Conservation (phyloP, 495 filamentous ascomycete genomes). For the Aspergillus wentii region DNA sequence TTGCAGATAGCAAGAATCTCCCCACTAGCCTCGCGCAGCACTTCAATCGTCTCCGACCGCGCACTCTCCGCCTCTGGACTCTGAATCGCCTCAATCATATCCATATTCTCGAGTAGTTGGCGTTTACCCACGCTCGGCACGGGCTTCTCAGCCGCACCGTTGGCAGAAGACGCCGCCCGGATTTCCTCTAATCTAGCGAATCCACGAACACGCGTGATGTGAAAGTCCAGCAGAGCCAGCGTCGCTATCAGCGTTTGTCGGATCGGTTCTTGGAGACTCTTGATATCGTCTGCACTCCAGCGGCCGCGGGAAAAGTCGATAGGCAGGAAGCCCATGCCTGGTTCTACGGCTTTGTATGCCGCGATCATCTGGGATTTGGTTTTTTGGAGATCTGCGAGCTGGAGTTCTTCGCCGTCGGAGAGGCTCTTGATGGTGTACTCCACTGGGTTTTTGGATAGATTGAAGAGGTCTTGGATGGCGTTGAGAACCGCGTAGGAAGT, state of each 20-base stretch:
- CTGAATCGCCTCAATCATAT: conserved; percentile 5
- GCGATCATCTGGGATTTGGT: conserved; percentile 6
- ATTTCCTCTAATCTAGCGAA: conserved; percentile 4
- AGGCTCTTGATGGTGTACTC: conserved; percentile 8
- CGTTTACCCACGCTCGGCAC: neutral
- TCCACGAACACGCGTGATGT: conserved; percentile 4
- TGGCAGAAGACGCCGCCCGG: neutral
- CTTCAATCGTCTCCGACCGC: conserved; percentile 5
- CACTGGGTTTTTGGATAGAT: conserved; percentile 24
- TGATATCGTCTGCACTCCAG: conserved; percentile 13
- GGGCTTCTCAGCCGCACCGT: neutral
- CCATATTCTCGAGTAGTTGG: conserved; percentile 7
- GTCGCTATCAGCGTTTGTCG: conserved; percentile 7
- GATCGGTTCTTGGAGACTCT: conserved; percentile 5
- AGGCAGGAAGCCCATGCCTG: conserved; percentile 14
- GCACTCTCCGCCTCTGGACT: conserved; percentile 2
- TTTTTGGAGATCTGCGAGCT: conserved; percentile 1
- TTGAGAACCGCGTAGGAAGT: conserved; percentile 32
- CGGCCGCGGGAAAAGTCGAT: conserved; percentile 14
- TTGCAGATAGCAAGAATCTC: conserved; percentile 6
- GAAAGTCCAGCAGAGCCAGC: conserved; percentile 11
- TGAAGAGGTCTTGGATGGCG: conserved; percentile 26
- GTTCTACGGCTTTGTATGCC: conserved; percentile 8
- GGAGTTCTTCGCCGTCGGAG: neutral
- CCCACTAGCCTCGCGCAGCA: conserved; percentile 4